Evolutionary conservation across 2,329 filamentous ascomycete species (phyloP).

Genomic region (Exophiala oligosperma): DNA sequence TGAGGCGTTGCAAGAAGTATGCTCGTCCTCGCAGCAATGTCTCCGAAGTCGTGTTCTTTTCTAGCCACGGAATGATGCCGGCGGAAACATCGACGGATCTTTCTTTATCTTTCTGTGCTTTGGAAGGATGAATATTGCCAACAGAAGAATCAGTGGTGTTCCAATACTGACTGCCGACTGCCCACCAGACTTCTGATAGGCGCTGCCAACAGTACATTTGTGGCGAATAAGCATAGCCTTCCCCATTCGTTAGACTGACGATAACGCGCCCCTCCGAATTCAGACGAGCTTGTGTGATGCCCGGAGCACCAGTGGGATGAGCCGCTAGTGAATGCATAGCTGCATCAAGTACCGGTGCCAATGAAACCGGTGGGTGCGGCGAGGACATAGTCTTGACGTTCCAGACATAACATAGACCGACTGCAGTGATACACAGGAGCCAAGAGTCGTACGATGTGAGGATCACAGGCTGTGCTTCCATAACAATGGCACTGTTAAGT

Average conservation of each 20-base stretch:
- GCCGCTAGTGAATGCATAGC: conserved; percentile 76
- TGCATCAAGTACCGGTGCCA: conserved; percentile 85
- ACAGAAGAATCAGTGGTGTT: conserved; percentile 93
- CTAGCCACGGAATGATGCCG: conserved; percentile 88
- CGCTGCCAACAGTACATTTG: conserved; percentile 90
- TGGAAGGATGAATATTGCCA: conserved; percentile 66
- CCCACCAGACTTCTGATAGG: conserved; percentile 97
- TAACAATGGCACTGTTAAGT: conserved; percentile 76
- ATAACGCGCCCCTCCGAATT: conserved; percentile 85
- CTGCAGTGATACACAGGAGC: conserved; percentile 84
- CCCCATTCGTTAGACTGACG: conserved; percentile 89
- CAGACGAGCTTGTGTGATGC: conserved; percentile 85
- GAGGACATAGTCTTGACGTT: conserved; percentile 80
- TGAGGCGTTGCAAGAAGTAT: conserved; percentile 84
- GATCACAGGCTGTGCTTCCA: conserved; percentile 92
- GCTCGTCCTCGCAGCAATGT: conserved; percentile 88
- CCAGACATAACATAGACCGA: conserved; percentile 91
- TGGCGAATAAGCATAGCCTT: conserved; percentile 87
- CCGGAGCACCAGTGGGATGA: conserved; percentile 76
- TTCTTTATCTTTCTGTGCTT: conserved; percentile 58
- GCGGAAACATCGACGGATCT: conserved; percentile 69
- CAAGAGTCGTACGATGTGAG: conserved; percentile 87
- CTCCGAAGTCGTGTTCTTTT: conserved; percentile 92
- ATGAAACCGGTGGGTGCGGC: conserved; percentile 83
- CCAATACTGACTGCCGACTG: conserved; percentile 97